Base-by-base conservation (phyloP, 75 land plant genomes). In the Cunninghamia lanceolata region DNA sequence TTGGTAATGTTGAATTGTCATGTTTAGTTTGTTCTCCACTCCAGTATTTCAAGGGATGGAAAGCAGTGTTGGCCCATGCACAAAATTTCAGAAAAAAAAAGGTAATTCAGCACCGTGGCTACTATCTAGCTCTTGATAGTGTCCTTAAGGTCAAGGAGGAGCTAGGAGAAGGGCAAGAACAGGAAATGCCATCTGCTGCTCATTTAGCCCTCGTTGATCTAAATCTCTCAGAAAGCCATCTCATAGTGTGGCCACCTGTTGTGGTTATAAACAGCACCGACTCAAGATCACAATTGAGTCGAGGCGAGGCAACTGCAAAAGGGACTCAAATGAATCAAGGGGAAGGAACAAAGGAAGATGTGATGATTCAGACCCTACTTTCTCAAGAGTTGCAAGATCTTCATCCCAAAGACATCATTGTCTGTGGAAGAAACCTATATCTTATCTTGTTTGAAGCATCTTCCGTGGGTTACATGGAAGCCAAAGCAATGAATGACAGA, bases 41-140 rank as follows among this genome's bases (percentile, higher is more conserved):
- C 2, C 87, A 86, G 46, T 47, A 59, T 17, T 88, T 88, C 84
- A 86, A 87, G 36, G 90, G 90, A 42, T 89, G 85, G 86, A 87
- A 87, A 25, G 90, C 90, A 28, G 28, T 89, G 86, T 21, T 88
- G 46, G 70, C 86, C 79, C 90, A 89, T 63, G 90, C 90, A 4
- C 89, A 83, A 40, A 53, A 42, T 43, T 89, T 75, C n/a, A 83
- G 34, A n/a, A 89, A 89, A 85, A 83, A 84, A 42, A 83, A 42
- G 50, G 70, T 63, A 16, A 81, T 73, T 17, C 85, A 89, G 63
- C 90, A 89, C 32, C 90, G 90, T 59, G 90, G 90, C 14, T 89
- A 83, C 63, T 88, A 88, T 63, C 70, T 85, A 36, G 90, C 90
- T 25, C 85, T 89, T 45, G 83, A 84, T 25, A 78, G 78, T 21